phyloP scores from a whole-genome alignment of 2,329 filamentous ascomycete species.

The Teratosphaeria zuluensis region DNA sequence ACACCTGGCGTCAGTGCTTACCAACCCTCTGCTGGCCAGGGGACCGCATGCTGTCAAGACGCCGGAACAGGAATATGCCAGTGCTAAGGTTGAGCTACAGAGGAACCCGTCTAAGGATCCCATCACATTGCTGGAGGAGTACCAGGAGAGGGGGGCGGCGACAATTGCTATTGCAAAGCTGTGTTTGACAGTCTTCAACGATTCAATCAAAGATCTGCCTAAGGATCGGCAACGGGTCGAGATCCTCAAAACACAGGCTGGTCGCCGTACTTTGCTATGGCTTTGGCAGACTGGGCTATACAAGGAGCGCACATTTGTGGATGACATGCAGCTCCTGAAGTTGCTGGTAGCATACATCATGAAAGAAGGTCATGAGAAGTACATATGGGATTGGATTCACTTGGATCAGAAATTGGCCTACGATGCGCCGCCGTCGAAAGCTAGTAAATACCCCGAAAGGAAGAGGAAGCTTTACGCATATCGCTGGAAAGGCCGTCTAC shows the following conservation, averaged over 20 bases:
- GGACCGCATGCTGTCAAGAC: conserved; percentile 1
- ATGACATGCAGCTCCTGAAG: conserved; percentile 12
- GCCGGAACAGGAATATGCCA: conserved; percentile 7
- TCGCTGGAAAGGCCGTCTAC: conserved; percentile 14
- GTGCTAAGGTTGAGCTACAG: conserved; percentile 19
- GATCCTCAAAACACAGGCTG: conserved; percentile 13
- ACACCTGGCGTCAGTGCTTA: conserved; percentile 42
- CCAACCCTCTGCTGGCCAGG: conserved; percentile 38
- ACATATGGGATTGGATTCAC: conserved; percentile 22
- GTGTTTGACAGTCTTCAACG: conserved; percentile 27
- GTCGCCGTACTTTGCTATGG: conserved; percentile 21
- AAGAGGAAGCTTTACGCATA: conserved; percentile 3
- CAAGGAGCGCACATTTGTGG: conserved; percentile 10
- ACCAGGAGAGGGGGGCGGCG: conserved; percentile 29
- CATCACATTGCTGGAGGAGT: conserved; percentile 31
- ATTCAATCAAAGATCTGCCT: conserved; percentile 9
- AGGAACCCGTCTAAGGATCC: conserved; percentile 26
- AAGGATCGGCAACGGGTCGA: conserved; percentile 5
- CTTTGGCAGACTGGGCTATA: conserved; percentile 16
- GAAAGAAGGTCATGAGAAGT: conserved; percentile 17
- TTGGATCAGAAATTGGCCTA: conserved; percentile 6
- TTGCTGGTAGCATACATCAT: conserved; percentile 17
- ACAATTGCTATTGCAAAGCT: conserved; percentile 28
- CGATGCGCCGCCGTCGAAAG: neutral
- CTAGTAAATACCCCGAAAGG: neutral